phyloP scores from a whole-genome alignment of 768 basidiomycete genomes.

The Termitomyces sp. region DNA sequence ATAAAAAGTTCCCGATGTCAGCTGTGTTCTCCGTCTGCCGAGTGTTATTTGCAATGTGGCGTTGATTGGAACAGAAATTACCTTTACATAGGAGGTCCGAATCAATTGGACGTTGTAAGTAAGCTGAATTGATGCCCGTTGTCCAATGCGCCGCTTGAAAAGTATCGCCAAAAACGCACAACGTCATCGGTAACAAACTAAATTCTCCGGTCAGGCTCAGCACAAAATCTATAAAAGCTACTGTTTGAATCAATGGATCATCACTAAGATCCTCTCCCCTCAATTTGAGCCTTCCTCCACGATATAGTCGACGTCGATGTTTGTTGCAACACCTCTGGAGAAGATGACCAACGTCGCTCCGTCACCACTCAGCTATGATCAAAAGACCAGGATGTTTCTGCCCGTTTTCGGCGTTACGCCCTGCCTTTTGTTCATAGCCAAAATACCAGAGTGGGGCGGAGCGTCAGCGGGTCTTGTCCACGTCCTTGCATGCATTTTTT shows the following conservation, averaged over 20 bases:
- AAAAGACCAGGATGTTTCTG: slow-evolving; percentile 24
- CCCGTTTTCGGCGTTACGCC: slow-evolving; percentile 29
- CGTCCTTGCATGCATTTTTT: neutral
- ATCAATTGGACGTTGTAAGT: neutral
- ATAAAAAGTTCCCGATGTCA: neutral
- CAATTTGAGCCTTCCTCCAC: too few relatives aligned
- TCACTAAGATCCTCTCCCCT: neutral
- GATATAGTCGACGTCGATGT: too few relatives aligned
- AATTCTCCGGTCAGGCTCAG: too few relatives aligned
- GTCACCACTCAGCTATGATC: slow-evolving; percentile 29
- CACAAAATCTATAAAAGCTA: slow-evolving; percentile 10
- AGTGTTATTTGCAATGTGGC: neutral
- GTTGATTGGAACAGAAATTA: neutral
- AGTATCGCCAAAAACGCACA: neutral
- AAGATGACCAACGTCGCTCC: slow-evolving; percentile 23
- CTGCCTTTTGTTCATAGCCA: slow-evolving; percentile 55
- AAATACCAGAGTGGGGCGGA: slow-evolving; percentile 40
- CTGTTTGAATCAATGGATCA: neutral
- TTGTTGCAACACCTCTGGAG: neutral
- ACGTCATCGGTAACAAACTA: slow-evolving; percentile 18
- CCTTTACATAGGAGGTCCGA: neutral
- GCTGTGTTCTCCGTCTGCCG: neutral
- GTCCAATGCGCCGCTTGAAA: neutral
- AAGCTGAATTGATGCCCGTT: neutral
- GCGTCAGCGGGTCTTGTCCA: slow-evolving; percentile 28